Evolutionary conservation across 129 eudicot species (phyloP).

Genomic region (Apium graveolens): DNA sequence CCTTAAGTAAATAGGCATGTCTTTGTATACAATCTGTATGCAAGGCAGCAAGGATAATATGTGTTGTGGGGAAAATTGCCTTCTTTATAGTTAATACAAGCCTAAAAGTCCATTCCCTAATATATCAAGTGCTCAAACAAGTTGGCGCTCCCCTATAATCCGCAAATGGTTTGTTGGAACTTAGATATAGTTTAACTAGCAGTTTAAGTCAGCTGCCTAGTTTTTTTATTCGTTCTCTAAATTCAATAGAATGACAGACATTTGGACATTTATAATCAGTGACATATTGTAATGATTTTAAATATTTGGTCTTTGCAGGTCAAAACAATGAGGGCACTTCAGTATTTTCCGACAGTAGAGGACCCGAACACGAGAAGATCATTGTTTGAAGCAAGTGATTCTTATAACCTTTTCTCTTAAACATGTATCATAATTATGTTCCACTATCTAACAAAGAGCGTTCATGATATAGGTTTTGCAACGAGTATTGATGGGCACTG

Average conservation of each 20-base stretch:
- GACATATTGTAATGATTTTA: not conserved
- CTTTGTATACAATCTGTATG: not conserved
- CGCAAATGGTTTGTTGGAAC: not conserved
- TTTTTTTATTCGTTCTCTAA: not conserved
- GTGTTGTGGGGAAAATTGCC: not conserved
- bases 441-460: not conserved
- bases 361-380: conserved; percentile 95
- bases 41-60: not conserved
- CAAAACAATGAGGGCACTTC: conserved; percentile 98
- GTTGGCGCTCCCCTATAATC: not conserved
- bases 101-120: not conserved
- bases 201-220: not conserved
- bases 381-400: conserved; percentile 71
- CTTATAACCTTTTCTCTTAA: not conserved
- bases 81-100: not conserved
- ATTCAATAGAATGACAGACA: not conserved
- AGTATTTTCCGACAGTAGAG: conserved; percentile 95
- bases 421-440: not conserved
- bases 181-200: not conserved
- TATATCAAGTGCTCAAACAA: not conserved
- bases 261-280: not conserved
- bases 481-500: conserved; percentile 96
- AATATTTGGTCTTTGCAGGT: conserved; percentile 48
- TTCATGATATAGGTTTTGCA: conserved; percentile 60
- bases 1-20: not conserved